Evolutionary conservation across 2,329 filamentous ascomycete species (phyloP), one percentile per base, ranked within the genome.

Genomic region (Colletotrichum tropicicola): DNA sequence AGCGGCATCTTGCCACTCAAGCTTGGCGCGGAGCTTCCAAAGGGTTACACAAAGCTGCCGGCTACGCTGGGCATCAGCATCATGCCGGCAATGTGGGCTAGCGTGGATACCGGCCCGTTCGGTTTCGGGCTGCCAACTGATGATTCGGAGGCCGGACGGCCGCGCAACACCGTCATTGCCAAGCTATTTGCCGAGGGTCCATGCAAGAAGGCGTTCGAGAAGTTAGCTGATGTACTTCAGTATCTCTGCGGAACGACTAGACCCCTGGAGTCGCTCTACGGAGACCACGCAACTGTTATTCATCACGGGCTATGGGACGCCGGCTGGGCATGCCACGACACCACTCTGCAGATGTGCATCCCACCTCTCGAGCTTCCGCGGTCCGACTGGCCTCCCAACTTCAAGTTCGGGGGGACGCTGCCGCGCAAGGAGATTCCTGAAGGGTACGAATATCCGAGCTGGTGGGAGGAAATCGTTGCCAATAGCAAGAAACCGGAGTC

Each of bases 351-450:
- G 53, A 70, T 80, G 66, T 80, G 78, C 19, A 73, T 74, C 13
- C 74, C 76, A 0, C 75, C 74, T 30, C 69, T 81, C n/a, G 79
- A 82, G 64, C 81, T 79, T 48, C 71, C 72, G 4, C 71, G 74
- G 3, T 73, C 73, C 15, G 76, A 78, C 58, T 66, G 80, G 4
- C 76, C 78, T 6, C 58, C 73, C 0, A 75, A 76, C 23, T 71
- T 85, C 39, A 76, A 76, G 10, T 85, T 80, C 64, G 75, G 77
- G 27, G 85, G 85, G 3, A 78, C 73, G 5, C 62, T 82, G 9
- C 75, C 78, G 0, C 73, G 72, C 19, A 74, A 75, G 35, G 66
- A 70, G 6, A 15, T 76, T 59, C 70, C 74, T 39, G 52, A 69
- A 0, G 69, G 71, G 28, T 73, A 75, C 39, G 57, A 54, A 5